phyloP scores from a whole-genome alignment of 345 rosid species.

The Theobroma cacao region DNA sequence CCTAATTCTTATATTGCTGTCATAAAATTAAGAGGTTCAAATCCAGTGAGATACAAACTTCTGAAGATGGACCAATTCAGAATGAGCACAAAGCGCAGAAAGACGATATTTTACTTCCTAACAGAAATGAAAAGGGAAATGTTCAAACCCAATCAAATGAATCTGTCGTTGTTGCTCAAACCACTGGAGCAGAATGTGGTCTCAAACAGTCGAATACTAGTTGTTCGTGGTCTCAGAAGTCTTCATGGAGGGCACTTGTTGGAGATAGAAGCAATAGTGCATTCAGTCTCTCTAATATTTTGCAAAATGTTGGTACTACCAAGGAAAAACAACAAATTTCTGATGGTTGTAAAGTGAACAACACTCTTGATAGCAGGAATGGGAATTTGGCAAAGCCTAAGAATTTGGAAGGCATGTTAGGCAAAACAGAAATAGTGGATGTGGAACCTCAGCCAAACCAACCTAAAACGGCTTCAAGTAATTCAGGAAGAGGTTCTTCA shows the following conservation, averaged over 20 bases:
- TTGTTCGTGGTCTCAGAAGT: slow-evolving; percentile 60
- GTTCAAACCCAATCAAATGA: slow-evolving; percentile 15
- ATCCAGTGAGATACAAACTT: slow-evolving; percentile 22
- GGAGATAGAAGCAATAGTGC: slow-evolving; percentile 35
- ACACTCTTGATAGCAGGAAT: background rate
- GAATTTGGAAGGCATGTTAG: slow-evolving; percentile 7
- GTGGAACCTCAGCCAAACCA: slow-evolving; percentile 25
- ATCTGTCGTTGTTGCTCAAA: slow-evolving; percentile 15
- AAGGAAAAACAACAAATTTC: slow-evolving; percentile 26
- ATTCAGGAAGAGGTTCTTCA: slow-evolving; percentile 56
- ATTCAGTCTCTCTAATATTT: slow-evolving; percentile 46
- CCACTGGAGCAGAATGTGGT: slow-evolving; percentile 18
- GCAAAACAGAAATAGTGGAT: slow-evolving; percentile 5
- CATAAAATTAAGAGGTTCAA: slow-evolving; percentile 40
- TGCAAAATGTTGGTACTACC: slow-evolving; percentile 27
- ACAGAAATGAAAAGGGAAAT: slow-evolving; percentile 29
- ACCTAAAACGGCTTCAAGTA: slow-evolving; percentile 24
- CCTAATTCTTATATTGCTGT: slow-evolving; percentile 16
- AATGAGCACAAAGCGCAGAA: slow-evolving; percentile 22
- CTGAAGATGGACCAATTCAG: slow-evolving; percentile 20
- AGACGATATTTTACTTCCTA: slow-evolving; percentile 25
- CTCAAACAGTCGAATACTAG: slow-evolving; percentile 28
- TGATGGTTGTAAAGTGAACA: background rate
- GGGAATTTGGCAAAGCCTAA: background rate
- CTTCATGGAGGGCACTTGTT: slow-evolving; percentile 74